Evolutionary conservation across 805 yeast genomes (phyloP).

Genomic region (Candida coleopterorum): DNA sequence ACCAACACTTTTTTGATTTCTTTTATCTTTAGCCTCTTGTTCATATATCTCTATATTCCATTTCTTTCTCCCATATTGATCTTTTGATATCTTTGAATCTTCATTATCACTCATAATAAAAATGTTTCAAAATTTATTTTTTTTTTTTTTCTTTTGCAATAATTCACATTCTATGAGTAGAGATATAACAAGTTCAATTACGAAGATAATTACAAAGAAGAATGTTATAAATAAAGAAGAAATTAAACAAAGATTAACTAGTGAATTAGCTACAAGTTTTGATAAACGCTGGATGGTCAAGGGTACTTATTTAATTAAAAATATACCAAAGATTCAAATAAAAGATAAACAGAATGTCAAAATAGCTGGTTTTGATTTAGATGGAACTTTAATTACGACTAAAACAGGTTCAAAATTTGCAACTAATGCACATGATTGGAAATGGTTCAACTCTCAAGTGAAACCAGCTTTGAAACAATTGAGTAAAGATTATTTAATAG

Average conservation of each 20-base stretch:
- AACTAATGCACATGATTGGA: slow-evolving; percentile 68
- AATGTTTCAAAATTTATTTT: too few species aligned
- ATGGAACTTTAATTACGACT: slow-evolving; percentile 69
- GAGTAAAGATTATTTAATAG: slow-evolving; percentile 38
- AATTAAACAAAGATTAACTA: neutral
- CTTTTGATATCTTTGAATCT: slow-evolving; percentile 22
- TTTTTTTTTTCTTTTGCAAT: neutral
- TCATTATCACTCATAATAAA: neutral
- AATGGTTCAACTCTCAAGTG: slow-evolving; percentile 27
- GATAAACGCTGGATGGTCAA: slow-evolving; percentile 19
- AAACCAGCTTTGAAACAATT: slow-evolving; percentile 15
- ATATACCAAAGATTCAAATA: slow-evolving; percentile 24
- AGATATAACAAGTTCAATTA: slow-evolving; percentile 12
- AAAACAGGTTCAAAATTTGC: slow-evolving; percentile 60
- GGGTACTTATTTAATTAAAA: slow-evolving; percentile 42
- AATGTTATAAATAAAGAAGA: neutral
- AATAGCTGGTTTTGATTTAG: slow-evolving; percentile 80
- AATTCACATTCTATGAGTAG: slow-evolving; percentile 3
- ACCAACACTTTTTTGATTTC: slow-evolving; percentile 2
- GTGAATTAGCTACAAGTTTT: slow-evolving; percentile 1
- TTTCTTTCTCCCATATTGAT: slow-evolving; percentile 59
- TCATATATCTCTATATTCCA: slow-evolving; percentile 73
- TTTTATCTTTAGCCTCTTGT: slow-evolving; percentile 34
- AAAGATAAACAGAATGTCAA: slow-evolving; percentile 18
- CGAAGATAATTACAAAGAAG: slow-evolving; percentile 5